phyloP scores from a whole-genome alignment of 1,284 basidiomycete species.

The Fistulina hepatica region DNA sequence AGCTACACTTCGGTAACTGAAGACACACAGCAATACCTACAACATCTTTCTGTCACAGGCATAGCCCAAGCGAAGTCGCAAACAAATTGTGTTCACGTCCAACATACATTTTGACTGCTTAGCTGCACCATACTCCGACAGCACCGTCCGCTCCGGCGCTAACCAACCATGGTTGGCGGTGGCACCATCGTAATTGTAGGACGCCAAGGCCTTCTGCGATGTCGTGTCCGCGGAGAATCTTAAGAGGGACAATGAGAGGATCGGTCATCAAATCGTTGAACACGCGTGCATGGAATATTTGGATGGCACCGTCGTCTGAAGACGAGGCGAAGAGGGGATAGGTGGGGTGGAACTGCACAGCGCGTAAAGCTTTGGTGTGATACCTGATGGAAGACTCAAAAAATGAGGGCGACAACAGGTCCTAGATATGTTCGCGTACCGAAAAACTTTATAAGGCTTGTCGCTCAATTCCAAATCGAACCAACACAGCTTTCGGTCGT shows the following conservation, averaged over 20 bases:
- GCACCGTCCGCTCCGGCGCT: conserved; percentile 91
- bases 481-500: conserved; percentile 97
- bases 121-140: conserved; percentile 82
- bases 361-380: conserved; percentile 86
- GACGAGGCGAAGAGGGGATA: conserved; percentile 94
- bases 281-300: conserved; percentile 93
- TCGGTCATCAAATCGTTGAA: conserved; percentile 93
- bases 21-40: conserved; percentile 3
- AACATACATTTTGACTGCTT: no score
- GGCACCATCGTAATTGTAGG: conserved; percentile 84
- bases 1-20: no score
- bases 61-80: no score
- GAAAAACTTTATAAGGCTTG: conserved; percentile 93
- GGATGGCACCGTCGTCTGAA: conserved; percentile 94
- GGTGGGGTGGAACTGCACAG: conserved; percentile 85
- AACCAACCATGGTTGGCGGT: conserved; percentile 86
- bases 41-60: no score
- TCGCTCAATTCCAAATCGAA: conserved; percentile 95
- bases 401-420: background rate
- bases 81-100: no score
- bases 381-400: conserved; percentile 45
- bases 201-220: conserved; percentile 84
- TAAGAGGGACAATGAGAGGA: conserved; percentile 93
- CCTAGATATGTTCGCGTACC: conserved; percentile 34
- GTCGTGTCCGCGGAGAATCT: conserved; percentile 87